Base-by-base conservation (phyloP, 2,329 filamentous ascomycete genomes). In the Alternaria rosae region DNA sequence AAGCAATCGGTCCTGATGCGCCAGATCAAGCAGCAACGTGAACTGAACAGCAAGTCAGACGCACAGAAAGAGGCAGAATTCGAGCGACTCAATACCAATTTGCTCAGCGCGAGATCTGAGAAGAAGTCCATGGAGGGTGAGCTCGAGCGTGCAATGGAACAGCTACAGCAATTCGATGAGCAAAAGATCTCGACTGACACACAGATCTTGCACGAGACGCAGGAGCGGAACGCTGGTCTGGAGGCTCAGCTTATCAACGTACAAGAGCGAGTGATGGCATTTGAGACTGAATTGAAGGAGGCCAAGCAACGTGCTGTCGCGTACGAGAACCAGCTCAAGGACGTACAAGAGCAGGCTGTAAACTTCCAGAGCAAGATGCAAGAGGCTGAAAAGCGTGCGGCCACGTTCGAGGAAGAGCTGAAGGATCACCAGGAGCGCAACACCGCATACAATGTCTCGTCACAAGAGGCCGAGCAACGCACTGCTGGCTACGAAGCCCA, bases 11-110 rank as follows among this genome's bases (percentile, higher is more conserved):
- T 97, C 21, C 85, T 98, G 9, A 91, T 94, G 73, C 89, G 93
- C 44, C 94, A 98, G 78, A 94, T 97, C 73, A 94, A 97, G 81
- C 94, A 98, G 77, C 94, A 98, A 80, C 91, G 94, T 61, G 93
- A 97, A 74, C 86, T 97, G 59, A 97, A 97, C 80, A 93, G 86
- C 82, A 94, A 94, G 74, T 93, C 92, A 1, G 93, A 97, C 69
- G 84, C 76, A 3, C 77, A 80, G 50, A 79, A 75, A 56, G 78
- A 80, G 54, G 76, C 70, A 25, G 80, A 83, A 52, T 75, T 80
- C 51, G 69, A 73, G 48, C 70, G 74, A 11, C 75, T 84, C 44
- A 82, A 82, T 44, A 79, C 82, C 13, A 79, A 80, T 68, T 74
- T 81, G 17, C 70, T 77, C 21, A 75, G 73, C 51, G 73, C 77